Evolutionary conservation across 2,329 filamentous ascomycete species (phyloP), one percentile per base, ranked within the genome.

Genomic region (Aspergillus tubingensis): DNA sequence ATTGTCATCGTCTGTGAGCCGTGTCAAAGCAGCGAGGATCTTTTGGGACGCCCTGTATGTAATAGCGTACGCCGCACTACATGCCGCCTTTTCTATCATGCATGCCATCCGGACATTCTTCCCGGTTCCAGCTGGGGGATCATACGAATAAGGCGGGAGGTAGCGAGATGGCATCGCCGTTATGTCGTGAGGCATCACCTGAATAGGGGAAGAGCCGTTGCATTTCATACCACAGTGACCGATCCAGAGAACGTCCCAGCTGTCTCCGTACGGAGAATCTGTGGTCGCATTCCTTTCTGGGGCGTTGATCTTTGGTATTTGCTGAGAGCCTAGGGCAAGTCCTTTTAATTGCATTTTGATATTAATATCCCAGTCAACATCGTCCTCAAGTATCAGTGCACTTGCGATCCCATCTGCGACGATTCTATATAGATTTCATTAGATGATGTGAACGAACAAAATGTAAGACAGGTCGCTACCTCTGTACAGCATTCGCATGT

Each of bases 181-280:
- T 23, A 52, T 39, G 30, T 52, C 50, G 36, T 52, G 50, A 10
- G 50, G 50, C 17, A 38, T 39, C 25, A 52, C 1, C 6, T 38
- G 50, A 5, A 52, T 8, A 32, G 27, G 19, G 2, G 32, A 52
- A 6, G 13, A 32, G 50, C n/a, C 8, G 8, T 32, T 23, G 11
- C 50, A 52, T n/a, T n/a, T 52, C 19, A 52, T 32, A n/a, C 50
- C 50, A 15, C 50, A 52, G 21, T 39, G 50, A 7, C 50, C 50
- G 7, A 52, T 10, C 50, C 50, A 52, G 3, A 52, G 30, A 15
- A 52, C 27, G 17, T 52, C 50, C 50, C 50, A 52, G 19, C 50
- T 21, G 21, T 52, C 50, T 23, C 50, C 50, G 36, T 52, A 52
- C n/a, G 50, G 50, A 5, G 17, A 23, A 23, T 21, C n/a, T 6